These are phyloP conservation scores for Russula compacta DNA, from an alignment of 768 basidiomycete species.

Conservation along the genomic window DNA sequence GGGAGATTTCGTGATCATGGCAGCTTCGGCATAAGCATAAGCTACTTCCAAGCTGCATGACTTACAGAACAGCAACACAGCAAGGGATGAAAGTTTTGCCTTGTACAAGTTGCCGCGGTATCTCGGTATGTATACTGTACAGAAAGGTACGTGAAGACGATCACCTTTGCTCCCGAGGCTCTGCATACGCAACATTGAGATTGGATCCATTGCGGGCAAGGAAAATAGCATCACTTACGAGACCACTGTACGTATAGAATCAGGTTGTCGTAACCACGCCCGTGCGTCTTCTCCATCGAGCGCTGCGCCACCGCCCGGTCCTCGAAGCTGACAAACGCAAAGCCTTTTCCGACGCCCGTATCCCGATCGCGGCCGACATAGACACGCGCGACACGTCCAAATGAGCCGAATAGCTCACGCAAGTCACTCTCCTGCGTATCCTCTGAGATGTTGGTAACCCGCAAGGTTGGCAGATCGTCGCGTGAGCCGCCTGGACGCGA, in stretches of 20 bases:
- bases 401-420: slow-evolving; percentile 79
- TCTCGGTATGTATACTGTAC: background rate
- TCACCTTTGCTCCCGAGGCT: slow-evolving; percentile 31
- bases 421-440: slow-evolving; percentile 94
- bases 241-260: slow-evolving; percentile 67
- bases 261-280: slow-evolving; percentile 86
- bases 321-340: slow-evolving; percentile 96
- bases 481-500: slow-evolving; percentile 40
- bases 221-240: slow-evolving; percentile 33
- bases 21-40: background rate
- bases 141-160: background rate
- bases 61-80: background rate
- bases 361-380: slow-evolving; percentile 94
- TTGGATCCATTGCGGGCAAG: background rate
- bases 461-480: slow-evolving; percentile 92
- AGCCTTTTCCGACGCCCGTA: slow-evolving; percentile 91
- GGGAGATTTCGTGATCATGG: background rate
- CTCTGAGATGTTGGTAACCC: slow-evolving; percentile 93
- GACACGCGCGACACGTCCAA: slow-evolving; percentile 81
- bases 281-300: slow-evolving; percentile 89
- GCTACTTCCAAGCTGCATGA: background rate
- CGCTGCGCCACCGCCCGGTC: slow-evolving; percentile 66
- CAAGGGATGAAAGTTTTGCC: background rate
- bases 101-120: background rate
- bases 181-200: slow-evolving; percentile 20